Evolutionary conservation across 2,329 filamentous ascomycete genomes (phyloP).

Genomic region (Arthrobotrys musiformis): DNA sequence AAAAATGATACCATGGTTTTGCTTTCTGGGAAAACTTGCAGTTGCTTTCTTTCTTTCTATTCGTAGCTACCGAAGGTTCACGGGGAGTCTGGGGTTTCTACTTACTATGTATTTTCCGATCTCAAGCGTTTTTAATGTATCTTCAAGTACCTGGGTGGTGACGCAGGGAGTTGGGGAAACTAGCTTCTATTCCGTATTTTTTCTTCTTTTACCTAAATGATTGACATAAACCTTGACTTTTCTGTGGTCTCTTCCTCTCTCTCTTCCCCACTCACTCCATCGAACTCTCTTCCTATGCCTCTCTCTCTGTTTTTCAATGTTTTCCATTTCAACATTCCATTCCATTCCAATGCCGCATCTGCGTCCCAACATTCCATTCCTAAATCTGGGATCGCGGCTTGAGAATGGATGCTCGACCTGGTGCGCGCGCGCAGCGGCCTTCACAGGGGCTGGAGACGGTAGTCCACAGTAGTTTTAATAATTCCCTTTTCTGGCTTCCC

Average conservation of each 20-base stretch:
- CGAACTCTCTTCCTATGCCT: no score
- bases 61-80: neutral
- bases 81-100: conserved; percentile 2
- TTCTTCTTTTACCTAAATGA: neutral
- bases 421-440: neutral
- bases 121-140: conserved; percentile 7
- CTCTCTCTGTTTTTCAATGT: neutral
- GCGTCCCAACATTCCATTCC: conserved; percentile 47
- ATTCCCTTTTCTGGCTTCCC: neutral
- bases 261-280: no score
- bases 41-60: no score
- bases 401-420: conserved; percentile 20
- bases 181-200: neutral
- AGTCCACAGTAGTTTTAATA: neutral
- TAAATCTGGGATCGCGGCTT: conserved; percentile 25
- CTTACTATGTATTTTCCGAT: neutral
- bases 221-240: neutral
- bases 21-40: neutral
- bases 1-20: conserved; percentile 19
- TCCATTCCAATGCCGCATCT: conserved; percentile 51
- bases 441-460: neutral
- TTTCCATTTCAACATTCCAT: conserved; percentile 43
- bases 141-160: conserved; percentile 16
- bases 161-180: conserved; percentile 9
- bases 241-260: neutral